Evolutionary conservation across 352 stramenopile genomes (phyloP), one percentile per base, ranked within the genome.

Genomic region (Pythium inflatum): DNA sequence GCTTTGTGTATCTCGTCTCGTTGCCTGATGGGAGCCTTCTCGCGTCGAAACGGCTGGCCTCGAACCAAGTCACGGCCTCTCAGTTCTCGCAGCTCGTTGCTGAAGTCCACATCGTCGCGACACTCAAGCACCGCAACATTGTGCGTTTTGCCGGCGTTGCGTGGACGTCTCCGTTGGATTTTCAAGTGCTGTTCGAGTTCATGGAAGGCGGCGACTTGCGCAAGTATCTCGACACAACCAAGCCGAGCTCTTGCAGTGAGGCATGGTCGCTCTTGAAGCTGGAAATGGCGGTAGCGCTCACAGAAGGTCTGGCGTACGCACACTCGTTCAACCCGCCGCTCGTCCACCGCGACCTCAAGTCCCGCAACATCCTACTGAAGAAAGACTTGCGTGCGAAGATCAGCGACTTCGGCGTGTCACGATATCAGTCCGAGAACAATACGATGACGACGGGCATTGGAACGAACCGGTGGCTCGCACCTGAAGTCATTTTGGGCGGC

Each of bases 381-480:
- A 8, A 31, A 6, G 50, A 58, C 20, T n/a, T 43, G 2, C 30
- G 27, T 16, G 27, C 55, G 16, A 62, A 62, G 55, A 38, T 62
- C 55, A 62, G 55, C 40, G 55, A 53, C 55, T 51, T 62, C 18
- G 55, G 55, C 14, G 55, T 62, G 2, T 62, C 54, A 2, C 36
- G 41, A 5, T 58, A 40, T 20, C 20, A n/a, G 20, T 58, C 48
- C 25, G 48, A 56, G 25, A 38, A 56, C 28, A 16, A 56, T 16
- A 56, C 48, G 0, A 56, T 56, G 48, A 56, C 48, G 9, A 56
- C 48, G 48, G 48, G 48, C 13, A 28, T 56, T 14, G 48, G 48
- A 2, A 58, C 50, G 18, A 58, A 58, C n/a, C 50, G 50, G 18
- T 58, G 50, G 50, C 8, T 58, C 3, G 50, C 50, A 11, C 50